Conservation (phyloP, 1,284 basidiomycete species). For the Sporisorium sorghi region DNA sequence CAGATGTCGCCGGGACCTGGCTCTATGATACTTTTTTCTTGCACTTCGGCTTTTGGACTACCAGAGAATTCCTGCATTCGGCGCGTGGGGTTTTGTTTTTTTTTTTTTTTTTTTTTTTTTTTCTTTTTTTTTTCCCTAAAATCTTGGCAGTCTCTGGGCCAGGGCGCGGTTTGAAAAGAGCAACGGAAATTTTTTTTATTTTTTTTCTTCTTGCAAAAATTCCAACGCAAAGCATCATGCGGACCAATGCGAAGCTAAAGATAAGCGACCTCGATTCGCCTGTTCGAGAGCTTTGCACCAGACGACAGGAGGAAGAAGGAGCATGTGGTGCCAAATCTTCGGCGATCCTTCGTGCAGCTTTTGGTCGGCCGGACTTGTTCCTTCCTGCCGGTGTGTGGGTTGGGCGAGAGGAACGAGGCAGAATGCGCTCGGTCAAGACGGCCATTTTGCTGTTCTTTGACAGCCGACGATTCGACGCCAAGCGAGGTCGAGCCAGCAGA, state of each 20-base stretch:
- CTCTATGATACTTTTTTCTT: no score
- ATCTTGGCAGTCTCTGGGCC: not conserved
- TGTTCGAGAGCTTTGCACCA: not conserved
- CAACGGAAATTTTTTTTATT: not conserved
- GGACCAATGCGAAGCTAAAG: slow-evolving; percentile 3
- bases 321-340: not conserved
- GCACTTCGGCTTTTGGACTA: no score
- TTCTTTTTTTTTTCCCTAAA: no score
- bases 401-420: no score
- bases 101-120: no score
- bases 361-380: not conserved
- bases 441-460: not conserved
- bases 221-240: not conserved
- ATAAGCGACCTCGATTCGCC: not conserved
- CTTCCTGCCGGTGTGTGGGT: not conserved
- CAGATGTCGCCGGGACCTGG: no score
- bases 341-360: not conserved
- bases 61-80: no score
- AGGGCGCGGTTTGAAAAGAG: not conserved
- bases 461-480: not conserved
- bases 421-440: no score
- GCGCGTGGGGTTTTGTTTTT: no score
- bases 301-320: not conserved
- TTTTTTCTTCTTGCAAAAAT: not conserved
- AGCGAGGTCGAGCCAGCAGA: no score